Conservation (phyloP, 2,329 filamentous ascomycete genomes). For the Neurospora sp. region DNA sequence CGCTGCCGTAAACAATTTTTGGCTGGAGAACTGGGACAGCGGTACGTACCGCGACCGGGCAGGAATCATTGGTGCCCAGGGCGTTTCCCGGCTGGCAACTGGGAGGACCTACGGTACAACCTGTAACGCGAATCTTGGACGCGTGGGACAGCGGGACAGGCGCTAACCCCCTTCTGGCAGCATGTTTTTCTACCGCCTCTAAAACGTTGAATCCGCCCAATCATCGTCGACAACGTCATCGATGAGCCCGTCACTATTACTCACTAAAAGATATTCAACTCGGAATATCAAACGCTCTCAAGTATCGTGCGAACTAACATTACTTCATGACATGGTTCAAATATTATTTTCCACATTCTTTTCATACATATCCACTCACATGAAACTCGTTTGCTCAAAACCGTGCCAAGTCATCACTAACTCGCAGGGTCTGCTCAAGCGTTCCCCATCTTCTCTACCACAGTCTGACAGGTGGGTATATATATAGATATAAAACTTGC, state of each 20-base stretch:
- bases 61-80: conserved; percentile 15
- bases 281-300: neutral
- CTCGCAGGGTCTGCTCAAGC: neutral
- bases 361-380: neutral
- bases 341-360: neutral
- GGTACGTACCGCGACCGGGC: conserved; percentile 4
- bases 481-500: neutral
- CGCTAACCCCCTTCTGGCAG: conserved; percentile 10
- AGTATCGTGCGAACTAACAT: neutral
- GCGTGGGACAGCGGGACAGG: neutral
- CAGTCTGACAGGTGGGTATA: neutral
- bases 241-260: neutral
- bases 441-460: neutral
- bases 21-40: conserved; percentile 3
- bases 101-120: neutral
- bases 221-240: neutral
- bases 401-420: neutral
- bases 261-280: neutral
- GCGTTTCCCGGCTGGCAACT: neutral
- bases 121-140: conserved; percentile 2
- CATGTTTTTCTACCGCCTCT: conserved; percentile 12
- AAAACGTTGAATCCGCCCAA: neutral
- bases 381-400: neutral
- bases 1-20: conserved; percentile 23
- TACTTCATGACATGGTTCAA: neutral